A percentile compares a stretch with the other conserved stretches of the same genome.
Evolutionary conservation across 768 basidiomycete species (phyloP).

Genomic region (Pilatotrama ljubarskyi): DNA sequence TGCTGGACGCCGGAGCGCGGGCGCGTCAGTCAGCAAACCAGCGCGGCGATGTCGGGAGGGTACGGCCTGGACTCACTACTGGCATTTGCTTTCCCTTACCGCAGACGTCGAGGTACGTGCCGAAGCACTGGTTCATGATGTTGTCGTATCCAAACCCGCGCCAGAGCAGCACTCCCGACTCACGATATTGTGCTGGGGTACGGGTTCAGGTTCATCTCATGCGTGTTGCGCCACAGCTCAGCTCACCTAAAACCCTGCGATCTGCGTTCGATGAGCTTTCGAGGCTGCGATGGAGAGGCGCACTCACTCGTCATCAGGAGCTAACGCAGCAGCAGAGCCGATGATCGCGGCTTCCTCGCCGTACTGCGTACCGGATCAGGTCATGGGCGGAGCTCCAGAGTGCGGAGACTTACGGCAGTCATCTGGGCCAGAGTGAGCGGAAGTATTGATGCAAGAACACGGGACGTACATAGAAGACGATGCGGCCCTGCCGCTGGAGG

Average conservation of each 20-base stretch:
- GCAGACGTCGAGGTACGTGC: constrained; percentile 75
- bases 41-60: not conserved
- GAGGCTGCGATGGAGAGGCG: not conserved
- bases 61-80: constrained; percentile 52
- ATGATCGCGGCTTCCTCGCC: constrained; percentile 92
- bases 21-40: not conserved
- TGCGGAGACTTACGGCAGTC: constrained; percentile 63
- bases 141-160: constrained; percentile 76
- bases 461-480: constrained; percentile 78
- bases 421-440: constrained; percentile 48
- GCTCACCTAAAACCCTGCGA: constrained; percentile 69
- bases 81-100: constrained; percentile 94
- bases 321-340: constrained; percentile 86
- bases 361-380: constrained; percentile 45
- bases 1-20: constrained; percentile 62
- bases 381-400: not conserved
- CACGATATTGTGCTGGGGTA: constrained; percentile 82
- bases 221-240: not conserved
- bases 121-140: constrained; percentile 93
- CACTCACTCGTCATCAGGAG: constrained; percentile 79
- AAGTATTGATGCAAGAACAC: not conserved
- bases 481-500: constrained; percentile 91
- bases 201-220: not conserved
- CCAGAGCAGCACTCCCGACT: constrained; percentile 90
- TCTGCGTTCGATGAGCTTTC: constrained; percentile 11